These are phyloP conservation scores for Colletotrichum zoysiae DNA, from an alignment of 2,329 filamentous ascomycete genomes.

Conservation along the genomic window DNA sequence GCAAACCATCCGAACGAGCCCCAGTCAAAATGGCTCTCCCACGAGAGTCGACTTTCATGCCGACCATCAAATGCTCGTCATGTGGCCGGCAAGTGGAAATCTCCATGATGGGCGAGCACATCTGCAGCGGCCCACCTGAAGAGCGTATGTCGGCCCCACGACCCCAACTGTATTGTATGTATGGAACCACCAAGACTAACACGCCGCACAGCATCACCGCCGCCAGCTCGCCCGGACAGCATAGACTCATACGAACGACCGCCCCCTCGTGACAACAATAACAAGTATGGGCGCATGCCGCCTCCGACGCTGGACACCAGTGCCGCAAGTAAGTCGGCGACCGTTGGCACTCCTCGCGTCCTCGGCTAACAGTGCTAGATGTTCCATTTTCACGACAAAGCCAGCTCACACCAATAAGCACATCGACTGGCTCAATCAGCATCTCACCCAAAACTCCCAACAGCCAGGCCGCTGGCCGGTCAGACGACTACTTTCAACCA, in stretches of 20 bases:
- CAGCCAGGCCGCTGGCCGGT: slow-evolving; percentile 57
- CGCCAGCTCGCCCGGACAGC: slow-evolving; percentile 48
- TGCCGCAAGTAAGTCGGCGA: slow-evolving; percentile 62
- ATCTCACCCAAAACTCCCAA: slow-evolving; percentile 73
- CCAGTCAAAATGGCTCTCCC: slow-evolving; percentile 61
- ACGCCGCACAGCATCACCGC: slow-evolving; percentile 51
- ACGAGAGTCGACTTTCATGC: slow-evolving; percentile 78
- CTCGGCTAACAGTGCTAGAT: slow-evolving; percentile 60
- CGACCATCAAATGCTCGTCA: slow-evolving; percentile 88
- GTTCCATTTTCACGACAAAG: slow-evolving; percentile 66
- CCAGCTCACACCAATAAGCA: slow-evolving; percentile 74
- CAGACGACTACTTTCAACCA: slow-evolving; percentile 61
- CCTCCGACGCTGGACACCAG: slow-evolving; percentile 65
- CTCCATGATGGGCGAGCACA: slow-evolving; percentile 86
- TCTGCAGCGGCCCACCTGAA: slow-evolving; percentile 67
- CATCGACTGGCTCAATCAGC: slow-evolving; percentile 69
- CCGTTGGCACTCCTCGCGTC: neutral
- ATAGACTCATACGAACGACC: slow-evolving; percentile 48
- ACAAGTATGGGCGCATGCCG: slow-evolving; percentile 55
- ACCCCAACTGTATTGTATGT: slow-evolving; percentile 33
- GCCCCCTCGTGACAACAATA: slow-evolving; percentile 44
- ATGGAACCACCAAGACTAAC: neutral
- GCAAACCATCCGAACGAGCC: slow-evolving; percentile 7
- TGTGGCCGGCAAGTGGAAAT: slow-evolving; percentile 85
- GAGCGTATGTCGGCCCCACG: slow-evolving; percentile 55